These are phyloP conservation scores for Tetrahymena malaccensis DNA, from an alignment of 73 alveolate species.

Conservation along the genomic window DNA sequence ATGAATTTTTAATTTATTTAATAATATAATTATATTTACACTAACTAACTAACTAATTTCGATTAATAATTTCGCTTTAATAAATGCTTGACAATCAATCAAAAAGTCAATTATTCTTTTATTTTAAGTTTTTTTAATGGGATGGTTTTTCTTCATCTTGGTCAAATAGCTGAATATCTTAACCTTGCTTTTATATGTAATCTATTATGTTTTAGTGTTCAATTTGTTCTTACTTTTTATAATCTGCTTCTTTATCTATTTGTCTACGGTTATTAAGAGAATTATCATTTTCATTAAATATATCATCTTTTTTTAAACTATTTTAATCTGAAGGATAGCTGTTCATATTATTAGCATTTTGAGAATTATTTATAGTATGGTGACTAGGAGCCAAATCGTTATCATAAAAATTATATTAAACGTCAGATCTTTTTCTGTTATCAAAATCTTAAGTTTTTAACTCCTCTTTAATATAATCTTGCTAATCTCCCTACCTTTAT, in stretches of 20 bases:
- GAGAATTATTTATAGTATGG: too few species aligned
- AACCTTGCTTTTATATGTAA: not conserved
- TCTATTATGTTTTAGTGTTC: not conserved
- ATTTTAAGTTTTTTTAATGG: not conserved
- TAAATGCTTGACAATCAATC: too few species aligned
- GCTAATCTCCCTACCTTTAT: not conserved
- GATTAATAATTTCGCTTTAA: too few species aligned
- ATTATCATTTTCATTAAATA: too few species aligned
- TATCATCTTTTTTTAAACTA: not conserved
- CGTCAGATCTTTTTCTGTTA: not conserved
- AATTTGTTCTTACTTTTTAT: not conserved
- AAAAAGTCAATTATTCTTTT: not conserved
- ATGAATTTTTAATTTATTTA: not conserved
- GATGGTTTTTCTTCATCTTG: not conserved
- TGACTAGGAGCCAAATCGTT: not conserved
- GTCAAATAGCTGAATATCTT: not conserved
- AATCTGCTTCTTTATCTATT: not conserved
- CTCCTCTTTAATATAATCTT: not conserved
- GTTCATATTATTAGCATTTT: not conserved
- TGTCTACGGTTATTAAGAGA: too few species aligned
- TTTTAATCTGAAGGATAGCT: not conserved
- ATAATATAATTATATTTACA: not conserved
- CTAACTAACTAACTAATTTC: not conserved
- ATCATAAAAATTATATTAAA: not conserved
- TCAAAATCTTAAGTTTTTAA: not conserved